Base-by-base conservation (phyloP, 768 basidiomycete species). In the Mrakia blollopis region DNA sequence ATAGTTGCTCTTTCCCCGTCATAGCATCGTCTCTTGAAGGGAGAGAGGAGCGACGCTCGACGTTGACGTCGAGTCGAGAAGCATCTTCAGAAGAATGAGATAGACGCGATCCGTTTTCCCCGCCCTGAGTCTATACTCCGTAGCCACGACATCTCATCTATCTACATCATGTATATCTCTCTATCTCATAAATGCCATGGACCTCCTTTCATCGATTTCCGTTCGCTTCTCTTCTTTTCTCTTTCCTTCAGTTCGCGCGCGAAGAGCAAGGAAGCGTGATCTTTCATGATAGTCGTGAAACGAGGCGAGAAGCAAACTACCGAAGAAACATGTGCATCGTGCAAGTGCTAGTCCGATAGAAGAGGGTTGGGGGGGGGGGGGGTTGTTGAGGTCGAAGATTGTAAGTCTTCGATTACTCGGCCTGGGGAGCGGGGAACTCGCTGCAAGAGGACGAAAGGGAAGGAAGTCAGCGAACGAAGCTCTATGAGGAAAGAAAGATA, bases 351-450 rank as follows among this genome's bases (percentile, higher is more conserved):
- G 57, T 57, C 57, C 57, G 57, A n/a, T 57, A 28, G 57, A 28
- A 13, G 50, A 16, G 25, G 23, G 57, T 28, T 28, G 57, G 47
- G 44, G 47, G 25, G 23, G 57, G 11, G 11, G 57, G 47, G 44
- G 47, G 47, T 50, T 50, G 13, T 50, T 50, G 47, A 50, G 47
- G 21, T 50, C 16, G 47, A 65, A 35, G 35, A 35, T 65, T 65
- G 16, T 21, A 39, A n/a, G 37, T 39, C 65, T 23, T 44, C 37
- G 37, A 44, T 68, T 68, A 68, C 65, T 68, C 65, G 65, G 35
- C 39, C 35, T 35, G 37, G 39, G 65, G 65, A 68, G 65, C 65
- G 25, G 65, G 65, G 65, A 68, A 68, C 65, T 68, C 65, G 65
- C 65, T 68, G 21, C 1, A 11, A 25, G 2, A 35, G 39, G 39